Conservation (phyloP, 2,329 filamentous ascomycete species). For the Colletotrichum sp. region DNA sequence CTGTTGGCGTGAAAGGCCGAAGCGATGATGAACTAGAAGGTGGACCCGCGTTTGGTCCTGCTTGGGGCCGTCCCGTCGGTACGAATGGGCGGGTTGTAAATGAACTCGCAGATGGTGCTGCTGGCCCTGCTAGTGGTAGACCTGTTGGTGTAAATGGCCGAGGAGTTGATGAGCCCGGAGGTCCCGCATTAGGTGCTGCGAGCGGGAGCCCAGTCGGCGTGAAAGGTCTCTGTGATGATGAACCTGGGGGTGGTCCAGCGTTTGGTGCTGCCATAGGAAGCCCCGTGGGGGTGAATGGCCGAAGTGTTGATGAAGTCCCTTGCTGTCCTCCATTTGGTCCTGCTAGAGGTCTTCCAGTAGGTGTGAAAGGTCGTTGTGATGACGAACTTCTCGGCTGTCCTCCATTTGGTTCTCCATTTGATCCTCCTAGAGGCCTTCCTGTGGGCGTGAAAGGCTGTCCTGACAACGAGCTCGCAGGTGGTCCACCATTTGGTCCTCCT, state of each 20-base stretch:
- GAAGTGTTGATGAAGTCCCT: not conserved
- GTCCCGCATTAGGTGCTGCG: not conserved
- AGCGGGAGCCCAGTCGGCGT: not conserved
- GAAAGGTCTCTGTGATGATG: not conserved
- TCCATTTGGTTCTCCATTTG: not conserved
- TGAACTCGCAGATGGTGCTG: not conserved
- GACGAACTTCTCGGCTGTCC: rapidly evolving
- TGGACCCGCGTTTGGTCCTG: not conserved
- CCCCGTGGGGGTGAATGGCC: not conserved
- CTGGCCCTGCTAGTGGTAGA: not conserved
- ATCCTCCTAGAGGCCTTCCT: not conserved
- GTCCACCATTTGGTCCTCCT: not conserved
- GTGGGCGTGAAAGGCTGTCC: not conserved
- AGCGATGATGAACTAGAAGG: not conserved
- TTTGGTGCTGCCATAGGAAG: not conserved
- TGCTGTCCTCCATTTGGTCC: not conserved
- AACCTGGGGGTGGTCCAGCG: rapidly evolving
- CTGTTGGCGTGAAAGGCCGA: not conserved
- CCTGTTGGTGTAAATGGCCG: not conserved
- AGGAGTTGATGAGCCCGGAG: not conserved
- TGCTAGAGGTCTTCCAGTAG: not conserved
- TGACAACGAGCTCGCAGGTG: rapidly evolving
- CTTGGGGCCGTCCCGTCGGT: not conserved
- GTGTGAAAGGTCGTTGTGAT: not conserved
- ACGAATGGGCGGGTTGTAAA: not conserved